These are phyloP conservation scores for Amanita molliuscula DNA, from an alignment of 768 basidiomycete species.

Conservation along the genomic window DNA sequence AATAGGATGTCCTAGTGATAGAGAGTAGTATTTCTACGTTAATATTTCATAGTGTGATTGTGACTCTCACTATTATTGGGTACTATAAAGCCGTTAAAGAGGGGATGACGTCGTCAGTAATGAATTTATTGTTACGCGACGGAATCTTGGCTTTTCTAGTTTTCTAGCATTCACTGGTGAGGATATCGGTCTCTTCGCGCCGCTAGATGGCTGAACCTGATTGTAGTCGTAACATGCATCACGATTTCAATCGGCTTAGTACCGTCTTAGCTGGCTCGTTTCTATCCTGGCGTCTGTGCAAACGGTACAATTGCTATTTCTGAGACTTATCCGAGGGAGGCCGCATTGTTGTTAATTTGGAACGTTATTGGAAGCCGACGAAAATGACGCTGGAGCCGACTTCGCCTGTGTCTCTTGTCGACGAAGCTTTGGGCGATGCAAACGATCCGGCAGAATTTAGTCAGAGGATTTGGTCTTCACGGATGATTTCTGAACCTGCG, in stretches of 20 bases:
- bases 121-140: slow-evolving; percentile 1
- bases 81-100: background rate
- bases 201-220: background rate
- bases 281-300: background rate
- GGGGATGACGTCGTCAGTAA: background rate
- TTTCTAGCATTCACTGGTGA: slow-evolving; percentile 1
- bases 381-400: background rate
- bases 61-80: background rate
- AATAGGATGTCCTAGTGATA: background rate
- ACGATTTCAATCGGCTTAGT: background rate
- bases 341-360: slow-evolving; percentile 1
- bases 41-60: slow-evolving; percentile 1
- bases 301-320: background rate
- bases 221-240: background rate
- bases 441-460: background rate
- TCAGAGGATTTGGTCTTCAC: background rate
- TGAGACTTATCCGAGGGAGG: background rate
- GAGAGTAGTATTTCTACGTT: background rate
- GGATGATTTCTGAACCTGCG: background rate
- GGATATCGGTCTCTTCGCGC: background rate
- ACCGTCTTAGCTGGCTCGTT: slow-evolving; percentile 1
- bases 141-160: background rate
- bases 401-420: background rate
- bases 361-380: background rate
- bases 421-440: background rate